Base-by-base conservation (phyloP, 2,329 filamentous ascomycete species). In the Verruconis gallopava region DNA sequence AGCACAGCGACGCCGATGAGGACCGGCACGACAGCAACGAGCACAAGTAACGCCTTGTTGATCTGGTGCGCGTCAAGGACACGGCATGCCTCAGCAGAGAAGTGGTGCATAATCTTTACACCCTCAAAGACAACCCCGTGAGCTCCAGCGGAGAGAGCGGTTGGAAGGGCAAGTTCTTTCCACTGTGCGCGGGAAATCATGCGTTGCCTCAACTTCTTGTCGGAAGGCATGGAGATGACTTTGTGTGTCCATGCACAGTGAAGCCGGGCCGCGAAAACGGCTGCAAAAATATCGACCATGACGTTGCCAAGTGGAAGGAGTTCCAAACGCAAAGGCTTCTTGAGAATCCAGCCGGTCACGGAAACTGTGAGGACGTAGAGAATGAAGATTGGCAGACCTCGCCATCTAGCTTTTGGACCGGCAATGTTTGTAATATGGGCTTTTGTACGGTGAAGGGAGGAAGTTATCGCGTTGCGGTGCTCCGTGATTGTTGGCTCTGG, bases 181-280 rank as follows among this genome's bases (percentile, higher is more conserved):
- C 40, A 81, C 40, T 75, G 69, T 54, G 69, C 68, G 57, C 77
- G 74, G 36, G 75, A 63, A 13, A 81, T 79, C 40, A 93, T 71
- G 44, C 85, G 81, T 53, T 71, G 65, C 67, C 80, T 85, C 50
- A 61, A 55, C 37, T 64, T 65, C 57, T 73, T 72, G 37, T 67
- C 55, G 44, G 73, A 79, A 4, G 77, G 75, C 41, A 75, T 68
- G 2, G 84, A 79, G 55, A 95, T 86, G 56, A 93, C 75, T 53
- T 83, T 79, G 56, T 94, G 85, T 3, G 86, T 83, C 85, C 86
- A 94, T 41, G 76, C 72, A 50, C 88, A 73, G 57, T 76, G 73
- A 45, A 89, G 60, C 53, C 81, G 81, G 28, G 80, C 73, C 21
- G 83, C 66, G 15, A 72, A 59, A 17, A 89, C 59, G 40, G 73